These are phyloP conservation scores for Botrytis paeoniae DNA, from an alignment of 2,329 filamentous ascomycete species.

Conservation along the genomic window DNA sequence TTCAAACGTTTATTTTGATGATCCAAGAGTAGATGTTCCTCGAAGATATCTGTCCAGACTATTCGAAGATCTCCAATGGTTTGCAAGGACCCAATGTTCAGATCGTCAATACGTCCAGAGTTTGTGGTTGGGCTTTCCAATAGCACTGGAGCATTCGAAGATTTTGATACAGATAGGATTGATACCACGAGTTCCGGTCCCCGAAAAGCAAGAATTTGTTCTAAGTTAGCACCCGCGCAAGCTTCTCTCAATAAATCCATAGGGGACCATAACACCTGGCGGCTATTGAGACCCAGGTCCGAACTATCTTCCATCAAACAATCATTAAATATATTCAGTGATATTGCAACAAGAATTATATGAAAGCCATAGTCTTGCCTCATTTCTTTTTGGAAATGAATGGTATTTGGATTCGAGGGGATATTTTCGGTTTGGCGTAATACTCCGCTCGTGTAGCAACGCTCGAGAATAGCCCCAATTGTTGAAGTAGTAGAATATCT, in stretches of 20 bases:
- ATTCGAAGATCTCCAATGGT: background rate
- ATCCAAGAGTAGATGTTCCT: background rate
- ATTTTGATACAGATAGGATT: background rate
- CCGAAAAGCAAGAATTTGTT: constrained; percentile 7
- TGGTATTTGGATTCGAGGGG: background rate
- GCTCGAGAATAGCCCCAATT: background rate
- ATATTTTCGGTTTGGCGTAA: background rate
- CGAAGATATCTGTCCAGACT: background rate
- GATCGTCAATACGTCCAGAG: constrained; percentile 2
- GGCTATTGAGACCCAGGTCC: background rate
- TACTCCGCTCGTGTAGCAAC: background rate
- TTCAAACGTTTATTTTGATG: background rate
- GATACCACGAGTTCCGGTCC: background rate
- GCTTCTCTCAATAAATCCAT: background rate
- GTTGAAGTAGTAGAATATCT: background rate
- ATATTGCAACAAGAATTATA: background rate
- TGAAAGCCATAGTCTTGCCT: background rate
- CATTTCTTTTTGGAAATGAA: background rate
- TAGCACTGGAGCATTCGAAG: background rate
- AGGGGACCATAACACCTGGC: background rate
- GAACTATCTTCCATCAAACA: background rate
- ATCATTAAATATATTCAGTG: background rate
- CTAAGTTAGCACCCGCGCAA: background rate
- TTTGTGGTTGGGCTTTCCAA: background rate
- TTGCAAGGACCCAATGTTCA: background rate